A percentile compares a stretch with the other conserved stretches of the same genome.
Conservation (phyloP, 129 eudicot species). For the Chrysanthemum seticuspe region DNA sequence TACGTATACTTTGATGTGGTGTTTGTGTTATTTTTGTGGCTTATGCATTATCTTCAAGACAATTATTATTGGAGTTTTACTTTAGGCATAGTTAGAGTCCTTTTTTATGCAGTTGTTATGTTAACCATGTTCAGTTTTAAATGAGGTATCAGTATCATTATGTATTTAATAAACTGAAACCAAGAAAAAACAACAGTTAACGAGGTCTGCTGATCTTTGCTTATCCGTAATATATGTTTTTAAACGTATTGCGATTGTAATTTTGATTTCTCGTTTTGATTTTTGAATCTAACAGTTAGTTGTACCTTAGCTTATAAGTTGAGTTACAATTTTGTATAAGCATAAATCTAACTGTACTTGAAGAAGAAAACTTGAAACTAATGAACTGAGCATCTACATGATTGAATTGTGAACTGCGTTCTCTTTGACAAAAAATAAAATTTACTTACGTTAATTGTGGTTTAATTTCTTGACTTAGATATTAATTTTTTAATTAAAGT, state of each 20-base stretch:
- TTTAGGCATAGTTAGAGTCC: neutral
- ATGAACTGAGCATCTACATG: neutral
- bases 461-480: slow-evolving; percentile 8
- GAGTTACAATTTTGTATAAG: neutral
- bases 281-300: too few relatives aligned
- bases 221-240: neutral
- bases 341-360: neutral
- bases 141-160: neutral
- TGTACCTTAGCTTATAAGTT: neutral
- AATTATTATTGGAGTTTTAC: neutral
- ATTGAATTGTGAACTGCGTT: too few relatives aligned
- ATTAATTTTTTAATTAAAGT: neutral
- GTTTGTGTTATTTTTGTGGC: neutral
- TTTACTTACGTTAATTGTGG: neutral
- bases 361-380: neutral
- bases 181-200: neutral
- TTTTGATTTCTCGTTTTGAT: too few relatives aligned
- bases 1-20: slow-evolving; percentile 19
- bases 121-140: neutral
- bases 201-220: neutral
- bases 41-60: neutral
- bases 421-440: too few relatives aligned
- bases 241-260: too few relatives aligned
- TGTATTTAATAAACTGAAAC: too few relatives aligned
- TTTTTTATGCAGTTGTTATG: neutral